A percentile compares a stretch with the other conserved stretches of the same genome.
Evolutionary conservation across 2,329 filamentous ascomycete species (phyloP).

Genomic region (Colletotrichum sp.): DNA sequence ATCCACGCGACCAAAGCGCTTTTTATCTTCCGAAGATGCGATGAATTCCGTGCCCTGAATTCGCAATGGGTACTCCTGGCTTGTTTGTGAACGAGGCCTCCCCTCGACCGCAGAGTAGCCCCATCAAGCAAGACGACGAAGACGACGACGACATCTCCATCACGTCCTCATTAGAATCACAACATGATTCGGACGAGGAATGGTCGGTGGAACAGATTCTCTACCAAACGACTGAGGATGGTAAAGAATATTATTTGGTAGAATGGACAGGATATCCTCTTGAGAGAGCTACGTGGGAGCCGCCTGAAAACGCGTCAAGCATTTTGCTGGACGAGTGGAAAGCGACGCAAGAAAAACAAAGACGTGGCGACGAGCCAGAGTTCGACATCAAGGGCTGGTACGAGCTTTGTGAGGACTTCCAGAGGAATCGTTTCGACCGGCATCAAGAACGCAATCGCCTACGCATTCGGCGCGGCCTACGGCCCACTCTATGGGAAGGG

Average conservation of each 20-base stretch:
- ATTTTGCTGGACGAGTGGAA: constrained; percentile 49
- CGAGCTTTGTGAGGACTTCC: constrained; percentile 12
- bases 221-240: constrained; percentile 22
- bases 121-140: constrained; percentile 19
- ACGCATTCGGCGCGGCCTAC: constrained; percentile 6
- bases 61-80: neutral
- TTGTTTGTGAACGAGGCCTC: neutral
- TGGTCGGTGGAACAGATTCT: constrained; percentile 56
- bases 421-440: neutral
- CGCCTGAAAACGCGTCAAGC: constrained; percentile 44
- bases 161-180: constrained; percentile 36
- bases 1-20: neutral
- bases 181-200: constrained; percentile 43
- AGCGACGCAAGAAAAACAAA: constrained; percentile 40
- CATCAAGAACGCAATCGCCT: constrained; percentile 8
- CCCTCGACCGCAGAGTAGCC: neutral
- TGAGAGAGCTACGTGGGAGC: constrained; percentile 55
- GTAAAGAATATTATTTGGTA: constrained; percentile 35
- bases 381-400: constrained; percentile 43
- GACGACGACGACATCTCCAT: constrained; percentile 36
- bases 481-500: constrained; percentile 6
- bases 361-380: constrained; percentile 32
- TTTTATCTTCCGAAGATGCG: neutral
- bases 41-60: neutral
- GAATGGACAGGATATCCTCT: constrained; percentile 41